These are phyloP conservation scores for Apiospora saccharicola DNA, from an alignment of 2,329 filamentous ascomycete genomes.

Conservation along the genomic window DNA sequence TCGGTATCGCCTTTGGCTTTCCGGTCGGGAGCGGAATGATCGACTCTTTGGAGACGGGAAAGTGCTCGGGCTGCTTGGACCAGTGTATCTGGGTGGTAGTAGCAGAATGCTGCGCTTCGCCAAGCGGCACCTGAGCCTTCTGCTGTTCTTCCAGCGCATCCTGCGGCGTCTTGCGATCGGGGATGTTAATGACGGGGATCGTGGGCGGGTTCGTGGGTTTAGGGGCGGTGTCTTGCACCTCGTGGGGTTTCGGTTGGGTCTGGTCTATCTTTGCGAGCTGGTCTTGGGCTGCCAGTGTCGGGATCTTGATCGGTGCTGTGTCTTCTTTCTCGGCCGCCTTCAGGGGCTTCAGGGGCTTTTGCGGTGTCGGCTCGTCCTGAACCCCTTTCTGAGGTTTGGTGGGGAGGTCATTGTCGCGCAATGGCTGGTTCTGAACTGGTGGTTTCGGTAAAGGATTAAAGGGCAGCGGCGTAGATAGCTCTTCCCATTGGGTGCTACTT, in stretches of 20 bases:
- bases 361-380: conserved; percentile 25
- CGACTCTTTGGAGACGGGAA: conserved; percentile 74
- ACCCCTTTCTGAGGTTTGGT: conserved; percentile 12
- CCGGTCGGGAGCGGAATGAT: conserved; percentile 80
- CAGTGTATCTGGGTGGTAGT: conserved; percentile 65
- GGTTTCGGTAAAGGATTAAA: conserved; percentile 25
- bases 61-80: conserved; percentile 77
- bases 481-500: conserved; percentile 45
- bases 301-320: conserved; percentile 32
- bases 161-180: conserved; percentile 41
- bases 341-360: conserved; percentile 19
- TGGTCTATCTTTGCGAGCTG: conserved; percentile 28
- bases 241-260: conserved; percentile 28
- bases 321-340: conserved; percentile 28
- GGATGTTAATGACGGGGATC: conserved; percentile 36
- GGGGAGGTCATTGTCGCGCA: neutral
- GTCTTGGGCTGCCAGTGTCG: conserved; percentile 33
- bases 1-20: conserved; percentile 72
- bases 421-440: neutral
- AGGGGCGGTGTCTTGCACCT: conserved; percentile 27
- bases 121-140: conserved; percentile 36
- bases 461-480: conserved; percentile 41
- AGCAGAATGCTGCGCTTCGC: conserved; percentile 35
- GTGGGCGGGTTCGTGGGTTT: conserved; percentile 35
- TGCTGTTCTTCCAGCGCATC: conserved; percentile 31